These are phyloP conservation scores for Macadamia tetraphylla DNA, from an alignment of 164 flowering plant genomes.

Conservation along the genomic window DNA sequence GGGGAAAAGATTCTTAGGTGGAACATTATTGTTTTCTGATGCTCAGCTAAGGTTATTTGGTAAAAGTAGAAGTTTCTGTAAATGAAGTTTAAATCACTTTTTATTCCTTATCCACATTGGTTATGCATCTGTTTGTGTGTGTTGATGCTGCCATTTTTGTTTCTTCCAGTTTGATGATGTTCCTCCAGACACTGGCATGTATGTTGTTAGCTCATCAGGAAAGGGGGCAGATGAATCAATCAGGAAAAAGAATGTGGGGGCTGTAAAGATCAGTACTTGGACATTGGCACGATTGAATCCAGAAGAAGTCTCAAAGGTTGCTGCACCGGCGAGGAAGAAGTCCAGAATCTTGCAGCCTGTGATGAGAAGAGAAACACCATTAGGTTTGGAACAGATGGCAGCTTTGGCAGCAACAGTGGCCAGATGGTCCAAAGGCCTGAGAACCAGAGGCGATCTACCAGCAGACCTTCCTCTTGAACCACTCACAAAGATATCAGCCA, in stretches of 20 bases:
- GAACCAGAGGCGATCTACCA: slow-evolving; percentile 47
- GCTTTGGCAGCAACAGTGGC: slow-evolving; percentile 71
- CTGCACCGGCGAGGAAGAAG: slow-evolving; percentile 85
- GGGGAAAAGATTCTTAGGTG: too few species aligned
- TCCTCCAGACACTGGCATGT: slow-evolving; percentile 64
- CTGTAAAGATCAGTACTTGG: slow-evolving; percentile 94
- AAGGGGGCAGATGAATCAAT: slow-evolving; percentile 50
- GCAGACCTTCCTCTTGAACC: slow-evolving; percentile 55
- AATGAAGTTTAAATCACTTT: not conserved
- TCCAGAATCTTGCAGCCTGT: slow-evolving; percentile 87
- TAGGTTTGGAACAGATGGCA: slow-evolving; percentile 49
- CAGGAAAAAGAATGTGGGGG: slow-evolving; percentile 57
- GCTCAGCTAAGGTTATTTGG: too few species aligned
- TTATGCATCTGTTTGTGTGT: too few species aligned
- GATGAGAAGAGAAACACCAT: slow-evolving; percentile 35
- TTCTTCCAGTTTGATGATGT: slow-evolving; percentile 86
- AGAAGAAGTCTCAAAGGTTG: slow-evolving; percentile 82
- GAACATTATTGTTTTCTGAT: too few species aligned
- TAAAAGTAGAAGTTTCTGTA: too few species aligned
- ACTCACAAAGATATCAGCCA: slow-evolving; percentile 28
- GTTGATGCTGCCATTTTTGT: slow-evolving; percentile 1
- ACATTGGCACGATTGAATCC: slow-evolving; percentile 84
- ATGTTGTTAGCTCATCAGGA: slow-evolving; percentile 58
- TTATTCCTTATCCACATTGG: not conserved
- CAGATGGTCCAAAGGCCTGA: slow-evolving; percentile 50